Evolutionary conservation across 768 basidiomycete species (phyloP).

Genomic region (Saitozyma podzolica): DNA sequence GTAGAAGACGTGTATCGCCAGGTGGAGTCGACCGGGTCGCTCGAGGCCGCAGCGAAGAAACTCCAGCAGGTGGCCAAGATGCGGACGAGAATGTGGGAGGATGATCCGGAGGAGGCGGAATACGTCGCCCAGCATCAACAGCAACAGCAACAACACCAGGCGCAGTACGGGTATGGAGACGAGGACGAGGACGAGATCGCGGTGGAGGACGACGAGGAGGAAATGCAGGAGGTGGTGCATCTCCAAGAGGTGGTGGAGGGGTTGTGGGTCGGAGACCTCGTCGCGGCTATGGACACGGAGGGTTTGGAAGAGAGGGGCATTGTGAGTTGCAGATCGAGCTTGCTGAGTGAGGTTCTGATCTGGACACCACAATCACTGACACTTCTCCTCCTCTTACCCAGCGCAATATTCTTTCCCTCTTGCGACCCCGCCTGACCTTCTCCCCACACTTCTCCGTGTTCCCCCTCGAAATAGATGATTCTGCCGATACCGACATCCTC

Average conservation of each 20-base stretch:
- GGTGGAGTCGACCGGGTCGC: conserved; percentile 27
- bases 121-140: conserved; percentile 21
- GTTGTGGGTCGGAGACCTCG: conserved; percentile 81
- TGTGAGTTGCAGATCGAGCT: conserved; percentile 24
- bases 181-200: conserved; percentile 65
- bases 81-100: conserved; percentile 15
- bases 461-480: conserved; percentile 50
- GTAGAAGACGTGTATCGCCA: conserved; percentile 33
- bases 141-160: conserved; percentile 19
- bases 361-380: too few species aligned
- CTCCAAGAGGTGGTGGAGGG: conserved; percentile 80
- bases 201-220: conserved; percentile 73
- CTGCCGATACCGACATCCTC: conserved; percentile 69
- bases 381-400: conserved; percentile 46
- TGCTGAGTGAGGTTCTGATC: not conserved
- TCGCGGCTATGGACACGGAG: conserved; percentile 66
- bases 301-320: conserved; percentile 71
- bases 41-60: conserved; percentile 37
- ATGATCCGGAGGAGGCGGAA: conserved; percentile 33
- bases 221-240: conserved; percentile 72
- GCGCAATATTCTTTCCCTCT: conserved; percentile 78
- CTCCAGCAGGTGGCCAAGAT: conserved; percentile 19
- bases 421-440: conserved; percentile 67
- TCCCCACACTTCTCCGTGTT: conserved; percentile 35
- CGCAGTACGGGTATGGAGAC: conserved; percentile 16